A percentile compares a stretch with the other conserved stretches of the same genome.
Evolutionary conservation across 768 basidiomycete genomes (phyloP).

Genomic region (Pholiota molesta): DNA sequence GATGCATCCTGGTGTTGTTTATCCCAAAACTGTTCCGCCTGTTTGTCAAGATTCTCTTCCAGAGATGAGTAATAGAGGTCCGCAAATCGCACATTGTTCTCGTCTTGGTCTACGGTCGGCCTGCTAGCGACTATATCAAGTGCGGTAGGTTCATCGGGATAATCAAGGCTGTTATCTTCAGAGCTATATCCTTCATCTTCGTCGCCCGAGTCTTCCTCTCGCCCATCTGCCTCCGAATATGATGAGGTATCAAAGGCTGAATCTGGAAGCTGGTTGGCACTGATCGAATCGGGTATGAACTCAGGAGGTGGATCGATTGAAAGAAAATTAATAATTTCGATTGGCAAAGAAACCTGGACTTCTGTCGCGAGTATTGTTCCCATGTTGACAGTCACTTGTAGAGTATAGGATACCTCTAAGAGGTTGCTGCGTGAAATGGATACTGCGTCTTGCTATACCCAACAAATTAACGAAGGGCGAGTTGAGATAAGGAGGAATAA

Average conservation of each 20-base stretch:
- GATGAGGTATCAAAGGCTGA: background rate
- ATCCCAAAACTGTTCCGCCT: background rate
- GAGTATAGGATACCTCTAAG: slow-evolving; percentile 74
- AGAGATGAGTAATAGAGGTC: slow-evolving; percentile 41
- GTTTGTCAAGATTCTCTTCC: slow-evolving; percentile 21
- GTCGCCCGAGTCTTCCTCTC: background rate
- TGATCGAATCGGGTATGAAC: slow-evolving; percentile 8
- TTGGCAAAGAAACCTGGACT: slow-evolving; percentile 70
- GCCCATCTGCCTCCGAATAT: background rate
- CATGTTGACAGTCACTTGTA: slow-evolving; percentile 65
- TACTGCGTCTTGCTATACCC: slow-evolving; percentile 63
- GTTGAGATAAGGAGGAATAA: slow-evolving; percentile 27
- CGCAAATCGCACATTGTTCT: slow-evolving; percentile 35
- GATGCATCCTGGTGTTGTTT: slow-evolving; percentile 13
- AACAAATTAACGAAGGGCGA: slow-evolving; percentile 10
- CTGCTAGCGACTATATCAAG: slow-evolving; percentile 28
- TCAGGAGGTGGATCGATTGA: slow-evolving; percentile 77
- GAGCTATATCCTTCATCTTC: background rate
- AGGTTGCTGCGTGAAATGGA: slow-evolving; percentile 69
- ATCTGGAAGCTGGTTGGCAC: background rate
- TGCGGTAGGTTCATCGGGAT: background rate
- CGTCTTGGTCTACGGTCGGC: slow-evolving; percentile 26
- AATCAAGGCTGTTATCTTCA: slow-evolving; percentile 2
- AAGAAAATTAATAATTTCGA: slow-evolving; percentile 80
- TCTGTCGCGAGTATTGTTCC: slow-evolving; percentile 61